Evolutionary conservation across 2,329 filamentous ascomycete species (phyloP).

Genomic region (Sarocladiaceae sp.): DNA sequence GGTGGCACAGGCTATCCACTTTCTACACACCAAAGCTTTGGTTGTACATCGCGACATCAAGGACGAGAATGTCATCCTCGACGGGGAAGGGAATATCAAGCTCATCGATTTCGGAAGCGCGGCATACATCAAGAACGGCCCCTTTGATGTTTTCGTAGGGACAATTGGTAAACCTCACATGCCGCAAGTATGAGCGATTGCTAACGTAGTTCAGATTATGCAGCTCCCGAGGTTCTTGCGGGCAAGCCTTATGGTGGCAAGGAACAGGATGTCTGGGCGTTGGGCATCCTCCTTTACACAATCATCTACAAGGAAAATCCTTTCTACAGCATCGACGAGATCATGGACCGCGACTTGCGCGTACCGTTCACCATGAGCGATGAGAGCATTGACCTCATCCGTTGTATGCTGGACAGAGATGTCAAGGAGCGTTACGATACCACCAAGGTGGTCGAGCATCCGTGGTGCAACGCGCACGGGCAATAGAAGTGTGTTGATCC

Average conservation of each 20-base stretch:
- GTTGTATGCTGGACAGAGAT: conserved; percentile 87
- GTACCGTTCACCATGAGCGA: conserved; percentile 87
- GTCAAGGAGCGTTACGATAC: conserved; percentile 80
- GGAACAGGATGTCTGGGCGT: conserved; percentile 96
- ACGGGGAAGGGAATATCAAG: conserved; percentile 93
- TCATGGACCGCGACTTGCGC: conserved; percentile 92
- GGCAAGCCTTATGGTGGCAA: conserved; percentile 89
- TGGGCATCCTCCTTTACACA: conserved; percentile 94
- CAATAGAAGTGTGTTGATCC: not conserved
- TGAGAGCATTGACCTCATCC: conserved; percentile 85
- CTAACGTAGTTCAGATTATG: conserved; percentile 64
- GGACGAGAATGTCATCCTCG: conserved; percentile 94
- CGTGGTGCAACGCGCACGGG: conserved; percentile 56
- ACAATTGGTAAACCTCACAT: conserved; percentile 71
- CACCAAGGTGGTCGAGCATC: conserved; percentile 77
- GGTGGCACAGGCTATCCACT: conserved; percentile 81
- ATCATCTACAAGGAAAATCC: conserved; percentile 99
- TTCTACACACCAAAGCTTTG: conserved; percentile 81
- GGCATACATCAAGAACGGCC: conserved; percentile 95
- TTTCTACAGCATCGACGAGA: conserved; percentile 98
- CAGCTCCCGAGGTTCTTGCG: conserved; percentile 93
- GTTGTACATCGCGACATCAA: conserved; percentile 99
- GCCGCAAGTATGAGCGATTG: not conserved
- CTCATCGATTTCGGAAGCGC: conserved; percentile 97
- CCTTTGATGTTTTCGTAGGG: conserved; percentile 97